Evolutionary conservation across 2,329 filamentous ascomycete genomes (phyloP).

Genomic region (Phaeosphaeria sp.): DNA sequence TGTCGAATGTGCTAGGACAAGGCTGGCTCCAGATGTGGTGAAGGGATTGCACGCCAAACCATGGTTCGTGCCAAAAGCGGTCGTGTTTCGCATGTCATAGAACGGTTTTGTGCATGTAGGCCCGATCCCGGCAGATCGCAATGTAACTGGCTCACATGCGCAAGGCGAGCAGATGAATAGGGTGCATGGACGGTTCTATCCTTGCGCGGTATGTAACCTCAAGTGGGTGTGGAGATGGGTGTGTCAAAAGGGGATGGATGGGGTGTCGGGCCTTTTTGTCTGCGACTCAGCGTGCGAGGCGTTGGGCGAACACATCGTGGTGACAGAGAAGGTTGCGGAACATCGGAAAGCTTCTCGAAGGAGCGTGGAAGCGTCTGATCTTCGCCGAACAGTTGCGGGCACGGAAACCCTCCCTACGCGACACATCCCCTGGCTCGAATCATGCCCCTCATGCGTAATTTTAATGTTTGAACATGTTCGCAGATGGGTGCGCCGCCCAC

Average conservation of each 20-base stretch:
- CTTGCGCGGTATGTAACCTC: conserved; percentile 8
- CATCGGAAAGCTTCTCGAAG: conserved; percentile 33
- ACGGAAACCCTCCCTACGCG: conserved; percentile 9
- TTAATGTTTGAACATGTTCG: conserved; percentile 39
- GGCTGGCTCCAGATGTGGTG: conserved; percentile 9
- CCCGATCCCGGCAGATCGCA: conserved; percentile 30
- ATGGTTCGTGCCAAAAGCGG: conserved; percentile 24
- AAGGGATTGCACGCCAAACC: conserved; percentile 12
- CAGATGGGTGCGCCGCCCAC: conserved; percentile 20
- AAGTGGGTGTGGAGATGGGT: conserved; percentile 4
- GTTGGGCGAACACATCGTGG: conserved; percentile 32
- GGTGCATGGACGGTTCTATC: conserved; percentile 6
- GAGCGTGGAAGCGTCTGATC: conserved; percentile 13
- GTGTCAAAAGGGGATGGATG: conserved; percentile 20
- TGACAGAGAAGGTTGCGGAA: conserved; percentile 10
- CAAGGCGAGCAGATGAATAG: conserved; percentile 1
- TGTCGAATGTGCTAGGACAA: conserved; percentile 10
- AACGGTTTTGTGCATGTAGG: conserved; percentile 25
- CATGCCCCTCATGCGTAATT: conserved; percentile 13
- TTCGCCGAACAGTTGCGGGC: conserved; percentile 11
- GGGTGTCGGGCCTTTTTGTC: background rate
- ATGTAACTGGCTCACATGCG: conserved; percentile 6
- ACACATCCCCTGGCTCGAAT: conserved; percentile 11
- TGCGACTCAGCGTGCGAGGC: conserved; percentile 15
- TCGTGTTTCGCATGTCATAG: conserved; percentile 23